Conservation (phyloP, 257 asterid genomes). For the Nicotiana benthamiana region DNA sequence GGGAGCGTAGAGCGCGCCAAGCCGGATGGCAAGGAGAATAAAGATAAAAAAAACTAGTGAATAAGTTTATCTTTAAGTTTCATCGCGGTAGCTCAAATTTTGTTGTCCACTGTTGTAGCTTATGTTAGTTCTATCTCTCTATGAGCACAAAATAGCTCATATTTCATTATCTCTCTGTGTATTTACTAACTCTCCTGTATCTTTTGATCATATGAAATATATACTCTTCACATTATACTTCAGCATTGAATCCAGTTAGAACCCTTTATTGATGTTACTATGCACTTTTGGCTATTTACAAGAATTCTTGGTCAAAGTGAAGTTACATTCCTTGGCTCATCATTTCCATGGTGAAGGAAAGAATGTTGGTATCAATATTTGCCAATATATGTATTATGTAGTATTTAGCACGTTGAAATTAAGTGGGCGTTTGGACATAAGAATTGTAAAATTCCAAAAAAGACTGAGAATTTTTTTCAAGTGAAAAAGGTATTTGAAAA, state of each 20-base stretch:
- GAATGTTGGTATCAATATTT: too few relatives aligned
- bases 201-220: neutral
- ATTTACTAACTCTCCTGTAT: neutral
- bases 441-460: too few relatives aligned
- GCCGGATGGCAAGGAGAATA: constrained; percentile 79
- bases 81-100: neutral
- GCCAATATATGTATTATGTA: neutral
- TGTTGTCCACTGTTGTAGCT: neutral
- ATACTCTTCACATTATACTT: neutral
- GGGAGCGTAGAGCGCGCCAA: constrained; percentile 86
- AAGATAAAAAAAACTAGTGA: neutral
- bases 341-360: too few relatives aligned
- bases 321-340: too few relatives aligned
- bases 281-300: too few relatives aligned
- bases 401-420: neutral
- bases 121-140: neutral
- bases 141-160: constrained; percentile 3
- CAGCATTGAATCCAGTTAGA: neutral
- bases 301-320: neutral
- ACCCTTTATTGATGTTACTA: neutral
- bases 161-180: neutral
- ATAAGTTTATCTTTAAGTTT: neutral
- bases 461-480: too few relatives aligned
- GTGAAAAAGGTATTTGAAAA: too few relatives aligned
- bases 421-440: too few relatives aligned